Conservation (phyloP, 495 filamentous ascomycete species). For the Penicillium turbatum region DNA sequence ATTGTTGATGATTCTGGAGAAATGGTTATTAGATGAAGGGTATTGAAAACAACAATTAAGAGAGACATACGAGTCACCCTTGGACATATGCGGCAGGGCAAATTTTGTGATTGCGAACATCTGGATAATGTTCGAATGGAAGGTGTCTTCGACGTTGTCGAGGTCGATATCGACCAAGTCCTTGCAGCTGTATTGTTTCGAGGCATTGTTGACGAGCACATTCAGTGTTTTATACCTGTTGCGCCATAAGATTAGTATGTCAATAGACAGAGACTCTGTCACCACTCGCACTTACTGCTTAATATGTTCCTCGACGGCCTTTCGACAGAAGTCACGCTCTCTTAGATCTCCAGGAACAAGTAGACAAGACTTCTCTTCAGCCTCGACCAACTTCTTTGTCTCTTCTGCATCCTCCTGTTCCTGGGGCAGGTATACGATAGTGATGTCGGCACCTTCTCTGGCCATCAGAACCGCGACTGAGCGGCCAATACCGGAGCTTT, state of each 20-base stretch:
- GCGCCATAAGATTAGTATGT: neutral
- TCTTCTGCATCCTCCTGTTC: conserved; percentile 52
- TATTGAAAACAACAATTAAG: neutral
- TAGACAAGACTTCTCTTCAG: conserved; percentile 34
- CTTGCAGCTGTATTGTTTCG: conserved; percentile 50
- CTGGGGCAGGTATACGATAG: conserved; percentile 51
- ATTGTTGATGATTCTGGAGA: conserved; percentile 54
- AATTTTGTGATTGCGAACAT: conserved; percentile 62
- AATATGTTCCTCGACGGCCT: conserved; percentile 49
- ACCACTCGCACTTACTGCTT: conserved; percentile 28
- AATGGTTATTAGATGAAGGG: conserved; percentile 3
- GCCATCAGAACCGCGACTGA: conserved; percentile 54
- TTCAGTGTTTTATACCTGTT: conserved; percentile 44
- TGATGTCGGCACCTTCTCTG: conserved; percentile 52
- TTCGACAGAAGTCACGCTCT: conserved; percentile 41
- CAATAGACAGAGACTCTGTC: too few relatives aligned
- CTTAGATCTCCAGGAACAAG: conserved; percentile 48
- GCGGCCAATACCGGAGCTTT: conserved; percentile 51
- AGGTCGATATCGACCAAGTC: conserved; percentile 52
- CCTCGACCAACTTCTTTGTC: conserved; percentile 38
- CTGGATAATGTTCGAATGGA: conserved; percentile 55
- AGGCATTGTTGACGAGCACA: conserved; percentile 60
- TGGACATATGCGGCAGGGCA: conserved; percentile 51
- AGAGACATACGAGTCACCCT: conserved; percentile 39
- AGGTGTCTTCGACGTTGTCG: conserved; percentile 47